These are phyloP conservation scores for Erodium texanum DNA, from an alignment of 441 rosid species.

Conservation along the genomic window DNA sequence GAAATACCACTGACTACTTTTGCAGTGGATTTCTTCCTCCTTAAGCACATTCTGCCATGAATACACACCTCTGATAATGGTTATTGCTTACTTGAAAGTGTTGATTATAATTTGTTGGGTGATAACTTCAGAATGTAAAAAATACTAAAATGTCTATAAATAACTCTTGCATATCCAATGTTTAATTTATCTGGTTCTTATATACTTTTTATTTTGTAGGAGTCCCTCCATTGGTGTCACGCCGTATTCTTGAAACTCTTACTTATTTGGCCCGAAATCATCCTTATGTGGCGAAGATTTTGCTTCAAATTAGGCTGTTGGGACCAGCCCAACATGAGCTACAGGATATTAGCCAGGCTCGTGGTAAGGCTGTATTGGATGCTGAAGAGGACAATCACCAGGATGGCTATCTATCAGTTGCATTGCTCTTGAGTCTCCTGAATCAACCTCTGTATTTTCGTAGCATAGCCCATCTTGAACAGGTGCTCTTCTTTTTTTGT, in stretches of 20 bases:
- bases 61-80: too few species aligned
- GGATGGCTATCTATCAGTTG: slow-evolving; percentile 50
- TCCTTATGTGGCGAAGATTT: slow-evolving; percentile 66
- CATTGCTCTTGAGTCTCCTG: slow-evolving; percentile 80
- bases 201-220: slow-evolving; percentile 36
- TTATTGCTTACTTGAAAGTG: not conserved
- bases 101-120: not conserved
- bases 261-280: slow-evolving; percentile 88
- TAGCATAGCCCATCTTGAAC: slow-evolving; percentile 96
- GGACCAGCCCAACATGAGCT: slow-evolving; percentile 34
- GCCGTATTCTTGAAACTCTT: slow-evolving; percentile 84
- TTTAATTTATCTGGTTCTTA: not conserved
- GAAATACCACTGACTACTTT: not conserved
- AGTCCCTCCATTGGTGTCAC: slow-evolving; percentile 87
- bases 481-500: slow-evolving; percentile 35
- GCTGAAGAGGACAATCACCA: slow-evolving; percentile 41
- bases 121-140: too few species aligned
- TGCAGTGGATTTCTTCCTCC: not conserved
- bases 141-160: too few species aligned
- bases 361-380: slow-evolving; percentile 64
- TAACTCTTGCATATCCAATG: not conserved
- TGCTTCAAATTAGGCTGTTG: slow-evolving; percentile 66
- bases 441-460: slow-evolving; percentile 88
- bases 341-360: slow-evolving; percentile 36
- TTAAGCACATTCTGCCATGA: not conserved